phyloP scores from a whole-genome alignment of 306 rosid genomes.

The Abrus pulchellus region DNA sequence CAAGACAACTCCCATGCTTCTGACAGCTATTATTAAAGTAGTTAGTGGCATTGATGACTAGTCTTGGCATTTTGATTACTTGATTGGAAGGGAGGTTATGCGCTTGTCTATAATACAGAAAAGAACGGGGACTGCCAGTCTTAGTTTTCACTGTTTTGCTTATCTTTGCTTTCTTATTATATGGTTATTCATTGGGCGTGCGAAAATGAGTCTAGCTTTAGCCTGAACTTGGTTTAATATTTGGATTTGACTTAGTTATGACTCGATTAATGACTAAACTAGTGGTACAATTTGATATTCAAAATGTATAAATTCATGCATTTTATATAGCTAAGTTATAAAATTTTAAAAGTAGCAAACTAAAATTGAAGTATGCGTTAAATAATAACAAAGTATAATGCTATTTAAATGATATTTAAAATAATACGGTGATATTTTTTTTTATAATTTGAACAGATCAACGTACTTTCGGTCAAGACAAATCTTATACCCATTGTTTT shows the following conservation, averaged over 20 bases:
- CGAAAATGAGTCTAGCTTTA: too few species aligned
- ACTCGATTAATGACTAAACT: not conserved
- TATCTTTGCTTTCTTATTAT: not conserved
- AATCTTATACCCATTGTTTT: too few species aligned
- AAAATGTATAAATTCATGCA: not conserved
- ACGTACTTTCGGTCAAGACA: too few species aligned
- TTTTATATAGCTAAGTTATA: not conserved
- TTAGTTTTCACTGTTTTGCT: not conserved
- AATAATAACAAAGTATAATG: not conserved
- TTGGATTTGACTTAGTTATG: not conserved
- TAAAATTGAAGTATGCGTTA: not conserved
- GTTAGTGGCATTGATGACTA: conserved; percentile 12
- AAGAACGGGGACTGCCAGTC: not conserved
- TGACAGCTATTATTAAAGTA: conserved; percentile 15
- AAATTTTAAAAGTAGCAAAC: too few species aligned
- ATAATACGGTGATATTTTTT: too few species aligned
- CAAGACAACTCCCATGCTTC: not conserved
- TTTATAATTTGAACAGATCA: too few species aligned
- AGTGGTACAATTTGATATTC: not conserved
- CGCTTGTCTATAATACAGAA: not conserved
- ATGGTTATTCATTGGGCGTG: too few species aligned
- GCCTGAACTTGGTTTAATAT: not conserved
- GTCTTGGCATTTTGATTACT: not conserved
- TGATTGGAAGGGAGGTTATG: not conserved
- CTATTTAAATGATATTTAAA: not conserved